phyloP scores from a whole-genome alignment of 306 rosid species.

The Urtica urens region DNA sequence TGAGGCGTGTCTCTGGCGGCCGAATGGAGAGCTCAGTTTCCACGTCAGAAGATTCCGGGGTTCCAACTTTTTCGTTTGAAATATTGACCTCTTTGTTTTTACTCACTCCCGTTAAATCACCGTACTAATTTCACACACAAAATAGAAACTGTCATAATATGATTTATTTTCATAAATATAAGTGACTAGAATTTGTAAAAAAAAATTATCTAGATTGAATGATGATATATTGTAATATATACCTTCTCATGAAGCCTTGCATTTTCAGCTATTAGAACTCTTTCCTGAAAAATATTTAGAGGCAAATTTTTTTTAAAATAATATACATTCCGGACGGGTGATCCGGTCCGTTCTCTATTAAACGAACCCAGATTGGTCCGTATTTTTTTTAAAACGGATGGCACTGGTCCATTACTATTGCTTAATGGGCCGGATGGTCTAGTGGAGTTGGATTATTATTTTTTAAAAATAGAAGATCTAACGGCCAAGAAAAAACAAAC shows the following conservation, averaged over 20 bases:
- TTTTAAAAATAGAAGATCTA: no score
- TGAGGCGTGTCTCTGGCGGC: conserved; percentile 38
- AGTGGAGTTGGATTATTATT: no score
- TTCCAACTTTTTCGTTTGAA: conserved; percentile 25
- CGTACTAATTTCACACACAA: no score
- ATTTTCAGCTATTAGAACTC: conserved; percentile 44
- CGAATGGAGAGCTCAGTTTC: conserved; percentile 81
- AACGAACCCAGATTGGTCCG: no score
- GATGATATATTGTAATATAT: not conserved
- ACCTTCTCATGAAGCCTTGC: conserved; percentile 57
- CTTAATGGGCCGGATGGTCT: no score
- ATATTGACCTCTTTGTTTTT: conserved; percentile 23
- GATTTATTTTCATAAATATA: not conserved
- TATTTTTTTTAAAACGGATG: no score
- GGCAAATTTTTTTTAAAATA: no score
- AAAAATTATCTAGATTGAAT: not conserved
- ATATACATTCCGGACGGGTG: no score
- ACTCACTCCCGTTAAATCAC: conserved; percentile 4
- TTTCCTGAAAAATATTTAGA: conserved; percentile 41
- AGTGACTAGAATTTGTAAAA: not conserved
- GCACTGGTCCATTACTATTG: no score
- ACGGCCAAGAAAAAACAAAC: no score
- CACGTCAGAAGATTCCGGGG: conserved; percentile 58
- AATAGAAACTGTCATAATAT: no score
- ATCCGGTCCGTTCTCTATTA: no score